These are phyloP conservation scores for Allantophomopsis cytisporea DNA, from an alignment of 2,329 filamentous ascomycete genomes.

Conservation along the genomic window DNA sequence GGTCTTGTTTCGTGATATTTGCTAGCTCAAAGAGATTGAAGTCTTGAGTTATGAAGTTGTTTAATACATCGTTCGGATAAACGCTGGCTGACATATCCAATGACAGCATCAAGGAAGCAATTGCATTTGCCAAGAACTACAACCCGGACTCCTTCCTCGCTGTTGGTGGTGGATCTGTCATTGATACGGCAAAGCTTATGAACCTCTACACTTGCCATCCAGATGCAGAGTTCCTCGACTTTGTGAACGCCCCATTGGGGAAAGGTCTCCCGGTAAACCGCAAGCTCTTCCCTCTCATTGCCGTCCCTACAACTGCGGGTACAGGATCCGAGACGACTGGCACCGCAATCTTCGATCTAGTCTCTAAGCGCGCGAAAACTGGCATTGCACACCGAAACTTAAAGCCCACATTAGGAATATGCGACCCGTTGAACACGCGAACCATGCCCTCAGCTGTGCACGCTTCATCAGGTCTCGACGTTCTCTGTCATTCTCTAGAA, in stretches of 20 bases:
- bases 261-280: constrained; percentile 65
- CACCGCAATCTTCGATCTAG: constrained; percentile 94
- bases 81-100: background rate
- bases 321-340: constrained; percentile 92
- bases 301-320: constrained; percentile 74
- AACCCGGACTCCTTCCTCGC: constrained; percentile 81
- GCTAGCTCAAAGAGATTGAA: background rate
- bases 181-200: constrained; percentile 98
- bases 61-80: no score
- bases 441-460: constrained; percentile 95
- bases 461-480: constrained; percentile 82
- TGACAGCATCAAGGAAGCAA: constrained; percentile 70
- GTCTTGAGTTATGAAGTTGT: background rate
- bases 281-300: constrained; percentile 62
- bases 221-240: constrained; percentile 89
- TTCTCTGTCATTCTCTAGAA: constrained; percentile 89
- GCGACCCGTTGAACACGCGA: constrained; percentile 74
- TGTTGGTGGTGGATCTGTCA: constrained; percentile 87
- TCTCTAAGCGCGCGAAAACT: constrained; percentile 82
- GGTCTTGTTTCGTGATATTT: background rate
- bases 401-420: constrained; percentile 88
- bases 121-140: constrained; percentile 71
- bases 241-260: constrained; percentile 90
- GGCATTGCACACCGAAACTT: constrained; percentile 91
- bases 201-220: constrained; percentile 89